Evolutionary conservation across 495 filamentous ascomycete genomes (phyloP), one percentile per base, ranked within the genome.

Genomic region (Trichoderma virens): DNA sequence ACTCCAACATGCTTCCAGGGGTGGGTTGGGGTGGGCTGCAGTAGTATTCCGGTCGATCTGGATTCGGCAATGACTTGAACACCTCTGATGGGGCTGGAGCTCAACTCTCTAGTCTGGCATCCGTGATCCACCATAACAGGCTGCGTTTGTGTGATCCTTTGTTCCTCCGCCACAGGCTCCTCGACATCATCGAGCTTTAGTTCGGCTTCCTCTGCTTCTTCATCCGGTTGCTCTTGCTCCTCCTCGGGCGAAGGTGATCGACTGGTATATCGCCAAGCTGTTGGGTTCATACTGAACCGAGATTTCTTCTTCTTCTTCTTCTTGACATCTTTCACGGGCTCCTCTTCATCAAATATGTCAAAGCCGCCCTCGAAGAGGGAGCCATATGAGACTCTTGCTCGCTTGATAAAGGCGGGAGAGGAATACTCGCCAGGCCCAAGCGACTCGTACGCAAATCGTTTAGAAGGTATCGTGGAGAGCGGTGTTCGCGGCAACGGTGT

Each of bases 331-430:
- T 79, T 83, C 27, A 85, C 76, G 0, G 85, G 86, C 70, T 87
- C 89, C 65, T 88, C 87, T 35, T 92, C 86, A 7, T 78, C 80
- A 62, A 95, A 92, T 18, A 89, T 86, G 67, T 90, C 85, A 64
- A 84, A 83, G 14, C 75, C 76, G 11, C 81, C 79, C 65, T 86
- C 81, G 25, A 85, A 79, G 0, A 87, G 72, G 1, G 82, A 80
- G 0, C 83, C 84, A 64, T 84, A 85, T 1, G 86, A 89, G 5
- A 84, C 72, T 54, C 88, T 80, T 20, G 80, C 76, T 28, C 86
- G 79, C 67, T 86, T 90, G 23, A 90, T 68, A 66, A 95, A 94
- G 8, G 89, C 90, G 5, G 92, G 91, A 5, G 92, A 94, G 25
- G 81, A 76, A 79, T 85, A 94, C 70, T 80, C 77, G 62, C 76